A percentile compares a stretch with the other conserved stretches of the same genome.
Conservation (phyloP, 2,329 filamentous ascomycete species). For the Lecanicillium sp. region DNA sequence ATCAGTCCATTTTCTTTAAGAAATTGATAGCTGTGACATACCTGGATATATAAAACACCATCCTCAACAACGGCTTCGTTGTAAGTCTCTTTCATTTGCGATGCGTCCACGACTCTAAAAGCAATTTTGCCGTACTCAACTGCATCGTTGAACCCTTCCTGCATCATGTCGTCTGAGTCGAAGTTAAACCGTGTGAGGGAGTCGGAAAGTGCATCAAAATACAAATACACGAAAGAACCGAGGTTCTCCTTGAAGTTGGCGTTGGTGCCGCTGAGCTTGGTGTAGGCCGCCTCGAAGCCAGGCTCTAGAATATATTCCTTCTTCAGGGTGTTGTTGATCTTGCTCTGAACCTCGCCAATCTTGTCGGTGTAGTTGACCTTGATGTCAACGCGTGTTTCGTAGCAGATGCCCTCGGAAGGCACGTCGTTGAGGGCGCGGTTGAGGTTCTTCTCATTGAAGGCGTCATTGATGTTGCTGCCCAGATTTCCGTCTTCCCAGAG, state of each 20-base stretch:
- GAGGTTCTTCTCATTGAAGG: conserved; percentile 32
- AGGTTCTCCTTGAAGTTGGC: conserved; percentile 36
- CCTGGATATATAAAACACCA: conserved; percentile 45
- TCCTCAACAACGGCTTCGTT: conserved; percentile 43
- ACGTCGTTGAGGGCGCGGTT: conserved; percentile 38
- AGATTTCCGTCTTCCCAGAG: conserved; percentile 38
- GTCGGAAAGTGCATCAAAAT: conserved; percentile 39
- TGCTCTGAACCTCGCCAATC: conserved; percentile 31
- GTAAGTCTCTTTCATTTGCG: conserved; percentile 33
- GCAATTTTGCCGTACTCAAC: conserved; percentile 37
- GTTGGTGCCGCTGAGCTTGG: conserved; percentile 30
- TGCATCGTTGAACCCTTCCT: conserved; percentile 42
- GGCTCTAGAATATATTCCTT: conserved; percentile 41
- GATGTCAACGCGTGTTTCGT: conserved; percentile 37
- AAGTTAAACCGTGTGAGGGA: conserved; percentile 40
- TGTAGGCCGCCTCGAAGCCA: conserved; percentile 40
- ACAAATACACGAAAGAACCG: conserved; percentile 33
- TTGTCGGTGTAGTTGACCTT: conserved; percentile 37
- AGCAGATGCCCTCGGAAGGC: conserved; percentile 32
- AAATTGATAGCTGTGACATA: too few relatives aligned
- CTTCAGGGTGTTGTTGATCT: conserved; percentile 34
- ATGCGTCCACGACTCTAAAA: conserved; percentile 42
- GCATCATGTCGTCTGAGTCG: conserved; percentile 41
- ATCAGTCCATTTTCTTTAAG: conserved; percentile 10
- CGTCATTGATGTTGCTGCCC: conserved; percentile 39